Evolutionary conservation across 768 basidiomycete genomes (phyloP), one percentile per base, ranked within the genome.

Genomic region (Pleurotus salmoneostramineus): DNA sequence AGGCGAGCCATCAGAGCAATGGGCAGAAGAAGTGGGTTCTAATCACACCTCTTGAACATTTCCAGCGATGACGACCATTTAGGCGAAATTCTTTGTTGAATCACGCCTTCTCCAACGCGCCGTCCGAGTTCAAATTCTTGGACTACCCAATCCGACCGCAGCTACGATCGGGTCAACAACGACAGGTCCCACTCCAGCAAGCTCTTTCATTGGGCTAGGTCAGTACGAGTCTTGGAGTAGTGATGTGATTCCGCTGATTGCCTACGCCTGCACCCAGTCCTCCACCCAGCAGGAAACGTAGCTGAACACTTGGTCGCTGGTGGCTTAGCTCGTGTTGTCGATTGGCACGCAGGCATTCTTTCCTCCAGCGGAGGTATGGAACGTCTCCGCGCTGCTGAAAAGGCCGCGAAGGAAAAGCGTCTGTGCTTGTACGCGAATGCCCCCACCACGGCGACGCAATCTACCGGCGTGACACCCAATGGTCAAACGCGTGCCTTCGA

Each of bases 261-360:
- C 2, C 21, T 27, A 27, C 21, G 21, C 21, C 21, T 27, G 21
- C 21, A 27, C 21, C 21, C 46, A 91, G 89, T 93, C 10, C 73
- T 91, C 43, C 96, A 98, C 68, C 95, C 96, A 6, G 91, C 88
- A 14, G 96, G 96, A 34, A 97, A 97, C 71, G 88, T 99, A 27
- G 95, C 94, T 10, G 93, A 96, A 64, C 86, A 90, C 70, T 79
- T 99, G 40, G 85, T 93, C 32, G 83, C 81, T 3, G 83, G 84
- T 46, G 95, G 96, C 32, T 78, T 98, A 1, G 96, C 95, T 14
- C 88, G 93, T 58, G 82, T 98, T 50, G 88, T 98, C 58, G 95
- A 96, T 68, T 98, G 95, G 95, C 96, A 99, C 69, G 95, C 96
- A 12, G 95, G 95, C 17, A 89, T 98, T 82, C 83, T 99, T 17